phyloP scores from a whole-genome alignment of 176 grass and related monocot species.

The Juncus effusus region DNA sequence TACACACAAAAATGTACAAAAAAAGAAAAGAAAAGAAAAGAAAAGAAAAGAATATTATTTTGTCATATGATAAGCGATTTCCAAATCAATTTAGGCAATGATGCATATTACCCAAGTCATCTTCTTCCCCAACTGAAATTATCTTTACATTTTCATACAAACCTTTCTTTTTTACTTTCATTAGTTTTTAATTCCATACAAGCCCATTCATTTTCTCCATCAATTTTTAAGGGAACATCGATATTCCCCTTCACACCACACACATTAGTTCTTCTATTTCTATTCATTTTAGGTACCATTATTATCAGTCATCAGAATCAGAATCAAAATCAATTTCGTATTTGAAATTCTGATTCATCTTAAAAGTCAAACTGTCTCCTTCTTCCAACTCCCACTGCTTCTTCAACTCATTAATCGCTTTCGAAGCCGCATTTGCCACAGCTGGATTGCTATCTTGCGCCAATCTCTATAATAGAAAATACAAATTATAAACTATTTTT shows the following conservation, averaged over 20 bases:
- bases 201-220: not conserved
- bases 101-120: not conserved
- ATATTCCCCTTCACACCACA: not conserved
- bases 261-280: constrained; percentile 4
- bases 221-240: constrained; percentile 18
- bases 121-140: not conserved
- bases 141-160: constrained; percentile 9
- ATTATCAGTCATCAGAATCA: constrained; percentile 3
- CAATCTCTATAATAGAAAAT: constrained; percentile 51
- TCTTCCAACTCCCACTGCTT: constrained; percentile 96
- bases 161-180: not conserved
- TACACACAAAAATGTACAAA: too few relatives aligned
- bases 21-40: too few relatives aligned
- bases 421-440: constrained; percentile 63
- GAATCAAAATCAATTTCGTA: constrained; percentile 25
- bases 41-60: too few relatives aligned
- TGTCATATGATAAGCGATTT: too few relatives aligned
- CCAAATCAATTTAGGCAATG: too few relatives aligned
- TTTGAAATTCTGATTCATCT: constrained; percentile 47
- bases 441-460: constrained; percentile 80
- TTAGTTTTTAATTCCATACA: too few relatives aligned
- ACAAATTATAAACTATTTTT: not conserved
- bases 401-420: constrained; percentile 78
- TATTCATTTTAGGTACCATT: not conserved
- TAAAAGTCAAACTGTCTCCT: constrained; percentile 83